Evolutionary conservation across 148 eudicot genomes (phyloP).

Genomic region (Oxyria digyna): DNA sequence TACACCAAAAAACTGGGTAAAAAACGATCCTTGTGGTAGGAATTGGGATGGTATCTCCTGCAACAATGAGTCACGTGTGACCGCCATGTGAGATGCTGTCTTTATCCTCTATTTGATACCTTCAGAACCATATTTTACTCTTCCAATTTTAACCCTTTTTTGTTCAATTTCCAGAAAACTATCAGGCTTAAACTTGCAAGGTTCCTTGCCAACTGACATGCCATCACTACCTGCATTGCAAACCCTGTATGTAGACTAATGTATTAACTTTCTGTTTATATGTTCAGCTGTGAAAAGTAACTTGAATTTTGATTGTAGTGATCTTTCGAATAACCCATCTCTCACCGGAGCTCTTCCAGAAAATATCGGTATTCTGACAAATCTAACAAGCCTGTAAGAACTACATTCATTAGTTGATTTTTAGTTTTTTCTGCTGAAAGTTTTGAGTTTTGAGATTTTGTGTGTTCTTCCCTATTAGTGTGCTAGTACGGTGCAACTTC

Average conservation of each 20-base stretch:
- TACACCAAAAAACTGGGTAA: conserved; percentile 3
- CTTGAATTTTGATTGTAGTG: not conserved
- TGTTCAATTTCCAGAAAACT: not conserved
- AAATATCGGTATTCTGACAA: conserved; percentile 42
- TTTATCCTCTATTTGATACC: not conserved
- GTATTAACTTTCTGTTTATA: not conserved
- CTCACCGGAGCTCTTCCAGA: conserved; percentile 46
- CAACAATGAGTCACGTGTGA: not conserved
- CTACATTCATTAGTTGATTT: not conserved
- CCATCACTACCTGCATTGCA: not conserved
- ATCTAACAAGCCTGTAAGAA: conserved; percentile 54
- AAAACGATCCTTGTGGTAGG: not conserved
- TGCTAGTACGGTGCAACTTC: conserved; percentile 68
- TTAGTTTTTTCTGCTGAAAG: not conserved
- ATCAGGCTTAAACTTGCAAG: conserved; percentile 1
- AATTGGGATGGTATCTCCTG: conserved; percentile 5
- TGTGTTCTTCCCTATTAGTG: conserved; percentile 22
- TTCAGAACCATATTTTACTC: not conserved
- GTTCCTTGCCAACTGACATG: not conserved
- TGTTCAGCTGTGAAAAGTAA: not conserved
- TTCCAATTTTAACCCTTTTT: not conserved
- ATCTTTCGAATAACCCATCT: conserved; percentile 1
- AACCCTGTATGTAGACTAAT: conserved; percentile 1
- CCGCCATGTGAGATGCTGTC: not conserved
- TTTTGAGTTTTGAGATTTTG: not conserved